Evolutionary conservation across 148 eudicot species (phyloP), one percentile per base, ranked within the genome.

Genomic region (Rhododendron griersonianum): DNA sequence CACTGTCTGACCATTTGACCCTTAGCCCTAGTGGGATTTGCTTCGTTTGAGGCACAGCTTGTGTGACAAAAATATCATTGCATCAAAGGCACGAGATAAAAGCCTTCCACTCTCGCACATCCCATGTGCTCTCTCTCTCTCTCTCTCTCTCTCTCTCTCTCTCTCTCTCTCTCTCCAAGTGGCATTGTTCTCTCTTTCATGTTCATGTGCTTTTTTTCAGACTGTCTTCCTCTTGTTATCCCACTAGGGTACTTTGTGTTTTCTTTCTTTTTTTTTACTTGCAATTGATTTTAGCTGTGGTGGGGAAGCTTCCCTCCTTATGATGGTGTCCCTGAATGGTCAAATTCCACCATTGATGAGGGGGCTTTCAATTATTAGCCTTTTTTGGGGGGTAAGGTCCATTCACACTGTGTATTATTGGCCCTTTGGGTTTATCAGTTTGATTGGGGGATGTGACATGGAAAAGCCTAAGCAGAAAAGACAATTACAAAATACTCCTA

Each of bases 41-140:
- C 83, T 11, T 85, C 71, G 80, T 78, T 78, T 83, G 80, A 37
- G 73, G 59, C 84, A 83, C n/a, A 78, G 83, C 80, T 81, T 82
- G 78, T 86, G 57, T 4, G 83, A 61, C 87, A 84, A 55, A 41
- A 86, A 71, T 84, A 89, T 89, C 45, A 89, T 86, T 84, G 59
- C 81, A 78, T 76, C 74, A 35, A 74, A 71, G 78, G 74, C 90
- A 89, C 79, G 90, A 30, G 83, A 73, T 48, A 35, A 86, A 84
- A 89, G 88, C 77, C n/a, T 8, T 53, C 65, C 53, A 41, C 75
- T 69, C 75, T 28, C 35, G 41, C 81, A 59, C 28, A 53, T 2
- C 74, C 80, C 86, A 82, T 86, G 86, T 88, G 85, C 74, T 67
- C 80, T 63, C 63, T 37, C 57, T 45, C 48, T 44, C 57, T 51